Percentiles rank a stretch among this genome's conserved stretches.
phyloP scores from a whole-genome alignment of 140 eudicot species.

The Anethum foeniculum region DNA sequence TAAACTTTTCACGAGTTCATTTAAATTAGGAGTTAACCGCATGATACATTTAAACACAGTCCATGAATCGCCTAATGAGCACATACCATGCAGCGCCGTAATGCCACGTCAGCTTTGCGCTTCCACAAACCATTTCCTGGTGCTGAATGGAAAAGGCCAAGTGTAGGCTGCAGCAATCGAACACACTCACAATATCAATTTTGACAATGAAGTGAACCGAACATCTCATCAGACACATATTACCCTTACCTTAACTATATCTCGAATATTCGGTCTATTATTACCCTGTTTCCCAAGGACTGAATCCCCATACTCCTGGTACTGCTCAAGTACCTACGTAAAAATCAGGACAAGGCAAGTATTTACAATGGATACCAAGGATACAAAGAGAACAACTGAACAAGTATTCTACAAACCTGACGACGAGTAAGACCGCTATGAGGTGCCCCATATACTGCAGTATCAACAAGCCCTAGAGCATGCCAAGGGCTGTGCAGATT shows the following conservation, averaged over 20 bases:
- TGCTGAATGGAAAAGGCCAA: constrained; percentile 76
- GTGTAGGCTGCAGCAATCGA: constrained; percentile 55
- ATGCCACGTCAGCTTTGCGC: constrained; percentile 86
- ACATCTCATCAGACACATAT: constrained; percentile 5
- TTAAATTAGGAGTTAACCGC: not conserved
- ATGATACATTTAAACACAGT: not conserved
- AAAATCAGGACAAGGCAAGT: constrained; percentile 1
- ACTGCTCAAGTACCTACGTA: constrained; percentile 77
- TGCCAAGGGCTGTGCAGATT: constrained; percentile 64
- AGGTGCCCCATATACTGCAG: constrained; percentile 79
- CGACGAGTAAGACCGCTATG: constrained; percentile 65
- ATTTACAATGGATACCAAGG: not conserved
- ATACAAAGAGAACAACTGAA: constrained; percentile 10
- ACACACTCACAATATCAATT: not conserved
- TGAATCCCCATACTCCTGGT: constrained; percentile 85
- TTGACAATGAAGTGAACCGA: not conserved
- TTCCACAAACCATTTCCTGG: constrained; percentile 74
- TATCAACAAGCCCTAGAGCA: constrained; percentile 68
- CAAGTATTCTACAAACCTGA: constrained; percentile 40
- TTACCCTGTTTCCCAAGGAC: constrained; percentile 66
- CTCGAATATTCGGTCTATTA: constrained; percentile 72
- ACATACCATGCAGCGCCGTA: constrained; percentile 57
- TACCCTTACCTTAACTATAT: constrained; percentile 59
- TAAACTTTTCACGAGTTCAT: not conserved
- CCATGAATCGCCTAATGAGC: not conserved